A percentile compares a stretch with the other conserved stretches of the same genome.
phyloP scores from a whole-genome alignment of 2,329 filamentous ascomycete genomes.

The Cladophialophora immunda region DNA sequence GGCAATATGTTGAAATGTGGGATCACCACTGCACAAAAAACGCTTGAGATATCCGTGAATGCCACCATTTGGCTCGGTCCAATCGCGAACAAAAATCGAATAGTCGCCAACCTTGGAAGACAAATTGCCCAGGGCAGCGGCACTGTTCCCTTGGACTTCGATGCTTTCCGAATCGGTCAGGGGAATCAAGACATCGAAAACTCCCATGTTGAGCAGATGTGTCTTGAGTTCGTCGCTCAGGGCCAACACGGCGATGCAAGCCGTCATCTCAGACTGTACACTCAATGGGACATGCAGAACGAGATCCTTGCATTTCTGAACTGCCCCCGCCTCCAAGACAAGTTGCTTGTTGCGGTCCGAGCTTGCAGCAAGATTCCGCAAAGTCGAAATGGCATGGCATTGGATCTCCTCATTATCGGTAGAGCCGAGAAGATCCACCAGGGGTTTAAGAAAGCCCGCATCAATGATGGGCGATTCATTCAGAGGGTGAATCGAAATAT shows the following conservation, averaged over 20 bases:
- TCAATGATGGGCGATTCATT: slow-evolving; percentile 99
- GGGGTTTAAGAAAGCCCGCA: slow-evolving; percentile 89
- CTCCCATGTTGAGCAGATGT: slow-evolving; percentile 86
- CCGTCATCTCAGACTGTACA: slow-evolving; percentile 99
- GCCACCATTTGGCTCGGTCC: slow-evolving; percentile 89
- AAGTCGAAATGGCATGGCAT: slow-evolving; percentile 96
- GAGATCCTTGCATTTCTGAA: slow-evolving; percentile 98
- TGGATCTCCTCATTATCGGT: slow-evolving; percentile 99
- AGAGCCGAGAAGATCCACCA: slow-evolving; percentile 92
- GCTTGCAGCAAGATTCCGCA: slow-evolving; percentile 93
- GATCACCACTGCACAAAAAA: slow-evolving; percentile 92
- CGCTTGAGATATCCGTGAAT: slow-evolving; percentile 94
- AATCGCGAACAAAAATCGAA: slow-evolving; percentile 92
- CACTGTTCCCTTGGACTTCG: slow-evolving; percentile 97
- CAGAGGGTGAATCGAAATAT: slow-evolving; percentile 96
- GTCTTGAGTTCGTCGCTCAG: slow-evolving; percentile 95
- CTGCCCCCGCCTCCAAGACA: slow-evolving; percentile 94
- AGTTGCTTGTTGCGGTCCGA: slow-evolving; percentile 98
- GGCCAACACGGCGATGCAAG: slow-evolving; percentile 95
- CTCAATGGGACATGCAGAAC: slow-evolving; percentile 91
- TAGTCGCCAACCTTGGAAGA: slow-evolving; percentile 99
- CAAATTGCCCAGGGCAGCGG: slow-evolving; percentile 91
- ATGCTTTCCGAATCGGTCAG: slow-evolving; percentile 95
- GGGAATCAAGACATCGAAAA: slow-evolving; percentile 95
- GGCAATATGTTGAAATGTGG: slow-evolving; percentile 98